phyloP scores from a whole-genome alignment of 257 asterid genomes.

The Nicotiana tabacum region DNA sequence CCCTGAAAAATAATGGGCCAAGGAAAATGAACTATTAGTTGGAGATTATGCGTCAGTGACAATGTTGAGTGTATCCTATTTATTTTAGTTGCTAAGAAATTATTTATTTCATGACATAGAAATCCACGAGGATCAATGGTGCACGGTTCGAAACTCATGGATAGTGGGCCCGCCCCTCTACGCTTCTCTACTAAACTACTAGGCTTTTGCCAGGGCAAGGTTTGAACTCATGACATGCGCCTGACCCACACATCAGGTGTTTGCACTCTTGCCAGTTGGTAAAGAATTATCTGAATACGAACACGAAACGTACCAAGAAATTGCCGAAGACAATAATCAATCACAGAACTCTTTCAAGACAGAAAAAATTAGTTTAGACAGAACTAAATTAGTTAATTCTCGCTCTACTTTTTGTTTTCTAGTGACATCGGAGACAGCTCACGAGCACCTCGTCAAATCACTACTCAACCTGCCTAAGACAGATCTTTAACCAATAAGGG shows the following conservation, averaged over 20 bases:
- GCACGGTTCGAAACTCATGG: too few species aligned
- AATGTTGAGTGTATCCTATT: not conserved
- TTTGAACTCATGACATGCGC: too few species aligned
- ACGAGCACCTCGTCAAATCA: not conserved
- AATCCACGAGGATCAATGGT: too few species aligned
- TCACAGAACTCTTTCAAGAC: not conserved
- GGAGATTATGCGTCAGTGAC: not conserved
- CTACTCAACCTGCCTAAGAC: not conserved
- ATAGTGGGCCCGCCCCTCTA: too few species aligned
- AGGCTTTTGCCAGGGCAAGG: too few species aligned
- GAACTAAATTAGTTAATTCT: not conserved
- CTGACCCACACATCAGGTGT: too few species aligned
- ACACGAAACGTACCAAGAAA: not conserved
- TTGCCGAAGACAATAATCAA: not conserved
- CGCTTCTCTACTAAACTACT: too few species aligned
- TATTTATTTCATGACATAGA: not conserved
- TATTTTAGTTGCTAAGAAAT: not conserved
- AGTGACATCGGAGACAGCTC: not conserved
- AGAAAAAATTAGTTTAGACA: not conserved
- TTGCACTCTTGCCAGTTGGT: too few species aligned
- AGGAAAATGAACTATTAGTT: not conserved
- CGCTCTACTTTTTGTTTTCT: not conserved
- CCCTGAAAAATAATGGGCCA: not conserved
- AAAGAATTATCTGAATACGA: not conserved
- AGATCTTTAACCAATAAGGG: not conserved